These are phyloP conservation scores for Musa beccarii DNA, from an alignment of 176 grass and related monocot species.

Conservation along the genomic window DNA sequence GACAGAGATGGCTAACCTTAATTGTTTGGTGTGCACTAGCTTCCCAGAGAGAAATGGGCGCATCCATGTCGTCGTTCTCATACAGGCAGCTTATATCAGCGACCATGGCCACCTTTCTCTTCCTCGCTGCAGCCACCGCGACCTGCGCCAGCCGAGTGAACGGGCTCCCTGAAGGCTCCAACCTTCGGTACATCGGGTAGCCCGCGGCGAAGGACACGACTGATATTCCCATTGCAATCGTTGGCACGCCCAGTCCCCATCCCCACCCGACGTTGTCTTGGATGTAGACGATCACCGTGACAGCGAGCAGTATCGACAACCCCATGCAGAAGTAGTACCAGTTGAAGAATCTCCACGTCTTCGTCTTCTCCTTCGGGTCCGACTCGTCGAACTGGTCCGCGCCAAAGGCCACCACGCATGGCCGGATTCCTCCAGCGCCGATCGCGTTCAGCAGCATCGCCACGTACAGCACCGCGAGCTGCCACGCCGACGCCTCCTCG, in stretches of 20 bases:
- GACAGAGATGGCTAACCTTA: conserved; percentile 29
- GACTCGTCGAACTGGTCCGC: conserved; percentile 84
- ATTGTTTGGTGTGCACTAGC: conserved; percentile 63
- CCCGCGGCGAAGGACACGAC: conserved; percentile 49
- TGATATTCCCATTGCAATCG: conserved; percentile 52
- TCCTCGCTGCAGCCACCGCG: conserved; percentile 46
- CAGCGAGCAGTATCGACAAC: conserved; percentile 56
- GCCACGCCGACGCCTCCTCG: conserved; percentile 51
- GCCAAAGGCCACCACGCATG: conserved; percentile 76
- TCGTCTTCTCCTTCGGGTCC: conserved; percentile 46
- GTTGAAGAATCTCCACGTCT: conserved; percentile 79
- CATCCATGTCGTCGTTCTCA: conserved; percentile 57
- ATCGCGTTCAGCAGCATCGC: conserved; percentile 53
- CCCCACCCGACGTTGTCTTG: conserved; percentile 91
- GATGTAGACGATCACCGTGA: conserved; percentile 69
- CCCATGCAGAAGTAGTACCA: conserved; percentile 94
- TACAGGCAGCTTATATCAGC: conserved; percentile 22
- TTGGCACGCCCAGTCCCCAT: conserved; percentile 70
- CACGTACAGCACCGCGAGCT: conserved; percentile 51
- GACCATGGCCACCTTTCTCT: conserved; percentile 24
- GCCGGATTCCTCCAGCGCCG: conserved; percentile 64
- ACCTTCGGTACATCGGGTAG: conserved; percentile 45
- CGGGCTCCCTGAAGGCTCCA: conserved; percentile 39
- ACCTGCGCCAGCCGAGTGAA: conserved; percentile 70
- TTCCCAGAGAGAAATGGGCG: conserved; percentile 65